phyloP scores from a whole-genome alignment of 225 moss, liverwort and hornwort species.

The Physcomitrium patens region DNA sequence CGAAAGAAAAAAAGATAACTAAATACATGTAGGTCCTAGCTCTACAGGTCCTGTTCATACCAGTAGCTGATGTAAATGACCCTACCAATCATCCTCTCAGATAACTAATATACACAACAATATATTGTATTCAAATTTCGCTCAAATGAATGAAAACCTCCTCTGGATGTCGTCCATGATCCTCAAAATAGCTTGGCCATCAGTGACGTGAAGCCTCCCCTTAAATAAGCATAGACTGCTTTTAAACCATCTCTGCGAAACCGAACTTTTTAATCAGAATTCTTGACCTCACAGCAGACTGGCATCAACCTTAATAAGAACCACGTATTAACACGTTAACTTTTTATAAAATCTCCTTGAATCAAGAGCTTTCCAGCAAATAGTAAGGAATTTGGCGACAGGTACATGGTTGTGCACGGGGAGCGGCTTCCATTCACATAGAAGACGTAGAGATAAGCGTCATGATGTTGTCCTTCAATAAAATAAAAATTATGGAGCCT shows the following conservation, averaged over 20 bases:
- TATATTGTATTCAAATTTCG: constrained; percentile 6
- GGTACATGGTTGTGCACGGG: constrained; percentile 81
- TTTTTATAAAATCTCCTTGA: constrained; percentile 11
- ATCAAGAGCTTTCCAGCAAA: constrained; percentile 16
- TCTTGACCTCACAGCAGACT: background rate
- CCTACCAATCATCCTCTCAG: background rate
- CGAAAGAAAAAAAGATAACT: constrained; percentile 6
- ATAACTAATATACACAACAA: constrained; percentile 5
- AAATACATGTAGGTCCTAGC: constrained; percentile 4
- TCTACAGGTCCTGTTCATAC: background rate
- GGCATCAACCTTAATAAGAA: background rate
- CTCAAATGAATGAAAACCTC: constrained; percentile 18
- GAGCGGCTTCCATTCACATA: constrained; percentile 85
- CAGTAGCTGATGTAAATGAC: background rate
- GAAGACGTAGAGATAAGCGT: constrained; percentile 78
- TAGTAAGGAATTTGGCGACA: constrained; percentile 9
- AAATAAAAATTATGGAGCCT: constrained; percentile 77
- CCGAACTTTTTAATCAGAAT: constrained; percentile 22
- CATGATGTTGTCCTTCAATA: constrained; percentile 76
- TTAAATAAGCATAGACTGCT: constrained; percentile 51
- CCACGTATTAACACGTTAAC: background rate
- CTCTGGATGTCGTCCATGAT: constrained; percentile 32
- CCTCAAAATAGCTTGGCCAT: constrained; percentile 61
- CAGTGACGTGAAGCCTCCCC: constrained; percentile 60
- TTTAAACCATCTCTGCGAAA: constrained; percentile 67